Percentiles rank a stretch among this genome's conserved stretches.
Evolutionary conservation across 352 stramenopile genomes (phyloP).

Genomic region (Globisporangium uncinulatum): DNA sequence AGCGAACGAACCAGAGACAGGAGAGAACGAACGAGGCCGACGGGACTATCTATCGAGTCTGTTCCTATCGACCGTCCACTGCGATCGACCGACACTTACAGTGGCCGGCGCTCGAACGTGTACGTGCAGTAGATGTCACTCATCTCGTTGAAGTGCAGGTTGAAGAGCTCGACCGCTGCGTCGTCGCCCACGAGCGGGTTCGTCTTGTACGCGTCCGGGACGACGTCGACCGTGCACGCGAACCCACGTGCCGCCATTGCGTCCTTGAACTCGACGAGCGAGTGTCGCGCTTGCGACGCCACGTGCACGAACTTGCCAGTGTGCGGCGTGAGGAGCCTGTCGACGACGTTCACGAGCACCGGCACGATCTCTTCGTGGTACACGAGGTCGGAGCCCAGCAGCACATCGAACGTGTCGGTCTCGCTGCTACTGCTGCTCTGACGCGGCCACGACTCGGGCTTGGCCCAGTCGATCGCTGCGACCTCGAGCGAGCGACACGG

Average conservation of each 20-base stretch:
- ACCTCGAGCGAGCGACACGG: conserved; percentile 39
- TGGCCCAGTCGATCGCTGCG: conserved; percentile 73
- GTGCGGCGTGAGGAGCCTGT: conserved; percentile 43
- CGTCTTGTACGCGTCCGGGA: conserved; percentile 79
- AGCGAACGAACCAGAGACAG: not conserved
- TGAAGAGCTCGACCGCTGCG: conserved; percentile 61
- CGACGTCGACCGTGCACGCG: conserved; percentile 46
- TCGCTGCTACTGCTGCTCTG: conserved; percentile 16
- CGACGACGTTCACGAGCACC: conserved; percentile 72
- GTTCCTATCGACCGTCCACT: not conserved
- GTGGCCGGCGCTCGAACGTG: conserved; percentile 55
- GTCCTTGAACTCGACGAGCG: conserved; percentile 77
- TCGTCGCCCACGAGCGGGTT: conserved; percentile 76
- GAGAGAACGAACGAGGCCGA: no score
- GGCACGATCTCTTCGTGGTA: conserved; percentile 83
- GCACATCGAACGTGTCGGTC: conserved; percentile 47
- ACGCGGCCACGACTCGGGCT: conserved; percentile 64
- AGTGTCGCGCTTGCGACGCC: conserved; percentile 74
- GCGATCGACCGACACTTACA: conserved; percentile 7
- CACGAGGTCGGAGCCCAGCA: conserved; percentile 82
- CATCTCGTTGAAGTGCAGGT: conserved; percentile 89
- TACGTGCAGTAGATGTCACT: conserved; percentile 86
- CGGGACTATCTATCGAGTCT: not conserved
- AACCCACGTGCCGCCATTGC: conserved; percentile 72
- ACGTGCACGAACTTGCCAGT: conserved; percentile 72